Conservation (phyloP, 192 early-diverging fungal species). For the Pilobolus umbonatus region DNA sequence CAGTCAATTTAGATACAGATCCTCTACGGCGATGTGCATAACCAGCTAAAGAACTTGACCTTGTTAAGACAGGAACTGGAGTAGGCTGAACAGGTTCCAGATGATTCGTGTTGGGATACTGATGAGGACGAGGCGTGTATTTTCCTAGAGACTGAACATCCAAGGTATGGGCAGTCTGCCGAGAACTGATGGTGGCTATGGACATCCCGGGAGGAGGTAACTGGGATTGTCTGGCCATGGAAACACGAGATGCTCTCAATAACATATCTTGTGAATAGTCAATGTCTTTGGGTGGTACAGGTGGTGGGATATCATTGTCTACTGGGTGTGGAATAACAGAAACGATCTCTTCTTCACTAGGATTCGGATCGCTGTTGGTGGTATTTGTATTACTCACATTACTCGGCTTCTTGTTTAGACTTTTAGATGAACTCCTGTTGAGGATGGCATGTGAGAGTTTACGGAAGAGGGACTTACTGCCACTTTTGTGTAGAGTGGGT, state of each 20-base stretch:
- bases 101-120: neutral
- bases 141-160: neutral
- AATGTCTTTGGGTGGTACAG: conserved; percentile 8
- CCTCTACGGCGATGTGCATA: conserved; percentile 2
- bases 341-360: neutral
- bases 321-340: neutral
- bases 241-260: neutral
- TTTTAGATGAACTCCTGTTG: conserved; percentile 5
- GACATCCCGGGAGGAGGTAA: conserved; percentile 3
- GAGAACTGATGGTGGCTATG: conserved; percentile 2
- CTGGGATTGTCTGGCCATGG: neutral
- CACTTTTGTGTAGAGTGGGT: neutral
- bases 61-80: neutral
- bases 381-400: neutral
- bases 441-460: conserved; percentile 14
- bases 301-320: neutral
- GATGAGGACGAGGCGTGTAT: neutral
- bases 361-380: neutral
- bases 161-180: conserved; percentile 8
- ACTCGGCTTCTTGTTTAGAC: conserved; percentile 2
- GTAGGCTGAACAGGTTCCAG: neutral
- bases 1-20: conserved; percentile 3
- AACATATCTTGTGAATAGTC: neutral
- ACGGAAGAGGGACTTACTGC: conserved; percentile 12
- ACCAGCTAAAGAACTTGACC: neutral